A percentile compares a stretch with the other conserved stretches of the same genome.
phyloP scores from a whole-genome alignment of 2,329 filamentous ascomycete species.

The Botryosphaeria dothidea region DNA sequence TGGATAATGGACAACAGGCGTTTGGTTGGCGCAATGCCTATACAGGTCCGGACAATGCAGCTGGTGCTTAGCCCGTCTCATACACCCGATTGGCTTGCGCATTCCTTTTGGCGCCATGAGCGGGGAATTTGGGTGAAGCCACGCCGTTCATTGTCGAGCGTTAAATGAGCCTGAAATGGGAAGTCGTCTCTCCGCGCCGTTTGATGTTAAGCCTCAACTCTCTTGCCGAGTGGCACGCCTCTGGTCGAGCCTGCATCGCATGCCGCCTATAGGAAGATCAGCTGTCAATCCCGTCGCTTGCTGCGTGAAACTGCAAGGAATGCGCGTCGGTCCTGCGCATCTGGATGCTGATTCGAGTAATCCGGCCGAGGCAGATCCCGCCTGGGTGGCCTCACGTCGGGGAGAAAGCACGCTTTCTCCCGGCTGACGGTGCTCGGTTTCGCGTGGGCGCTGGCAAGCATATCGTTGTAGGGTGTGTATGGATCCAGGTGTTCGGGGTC shows the following conservation, averaged over 20 bases:
- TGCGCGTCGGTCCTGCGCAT: background rate
- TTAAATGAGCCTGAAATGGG: background rate
- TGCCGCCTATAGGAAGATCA: background rate
- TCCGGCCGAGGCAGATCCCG: background rate
- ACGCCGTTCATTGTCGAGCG: background rate
- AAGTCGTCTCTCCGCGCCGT: background rate
- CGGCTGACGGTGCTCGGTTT: constrained; percentile 9
- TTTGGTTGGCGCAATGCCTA: background rate
- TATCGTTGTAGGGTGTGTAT: constrained; percentile 2
- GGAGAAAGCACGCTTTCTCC: background rate
- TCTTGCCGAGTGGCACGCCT: background rate
- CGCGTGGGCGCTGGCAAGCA: constrained; percentile 4
- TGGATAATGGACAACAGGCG: background rate
- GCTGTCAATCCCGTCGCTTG: background rate
- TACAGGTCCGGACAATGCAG: background rate
- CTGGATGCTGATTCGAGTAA: constrained; percentile 2
- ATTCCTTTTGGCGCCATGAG: background rate
- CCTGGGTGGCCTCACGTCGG: constrained; percentile 1
- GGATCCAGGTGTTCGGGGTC: constrained; percentile 12
- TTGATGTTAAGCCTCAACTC: background rate
- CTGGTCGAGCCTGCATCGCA: background rate
- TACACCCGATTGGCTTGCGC: background rate
- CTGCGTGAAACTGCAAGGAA: background rate
- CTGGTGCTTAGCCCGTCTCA: background rate
- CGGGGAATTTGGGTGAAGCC: background rate